These are phyloP conservation scores for Vaccinium corymbosum DNA, from an alignment of 148 eudicot species.

Conservation along the genomic window DNA sequence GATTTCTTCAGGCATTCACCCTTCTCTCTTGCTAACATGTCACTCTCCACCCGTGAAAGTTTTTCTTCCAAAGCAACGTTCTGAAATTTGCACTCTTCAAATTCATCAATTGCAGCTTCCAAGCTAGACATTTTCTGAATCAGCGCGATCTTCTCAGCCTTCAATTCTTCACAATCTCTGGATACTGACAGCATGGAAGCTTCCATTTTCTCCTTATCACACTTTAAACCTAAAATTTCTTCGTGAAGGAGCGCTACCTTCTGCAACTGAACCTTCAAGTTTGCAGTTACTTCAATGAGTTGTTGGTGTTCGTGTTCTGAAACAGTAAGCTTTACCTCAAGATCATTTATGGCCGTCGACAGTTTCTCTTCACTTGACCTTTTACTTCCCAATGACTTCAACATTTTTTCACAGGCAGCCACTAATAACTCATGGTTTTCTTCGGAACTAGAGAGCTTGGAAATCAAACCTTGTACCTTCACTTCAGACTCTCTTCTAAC, in stretches of 20 bases:
- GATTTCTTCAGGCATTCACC: constrained; percentile 40
- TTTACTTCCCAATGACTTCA: constrained; percentile 34
- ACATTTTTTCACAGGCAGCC: constrained; percentile 52
- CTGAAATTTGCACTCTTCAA: constrained; percentile 54
- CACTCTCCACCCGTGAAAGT: constrained; percentile 53
- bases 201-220: constrained; percentile 51
- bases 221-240: constrained; percentile 48
- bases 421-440: constrained; percentile 43
- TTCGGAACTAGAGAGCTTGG: constrained; percentile 42
- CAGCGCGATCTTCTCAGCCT: constrained; percentile 47
- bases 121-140: constrained; percentile 44
- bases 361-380: constrained; percentile 55
- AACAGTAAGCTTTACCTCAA: constrained; percentile 61
- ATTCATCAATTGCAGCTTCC: constrained; percentile 47
- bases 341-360: constrained; percentile 37
- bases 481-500: constrained; percentile 45
- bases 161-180: constrained; percentile 47
- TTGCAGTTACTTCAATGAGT: constrained; percentile 53
- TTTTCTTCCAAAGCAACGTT: constrained; percentile 57
- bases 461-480: constrained; percentile 44
- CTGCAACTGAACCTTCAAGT: constrained; percentile 59
- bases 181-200: constrained; percentile 39
- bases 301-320: constrained; percentile 61
- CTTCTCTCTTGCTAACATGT: constrained; percentile 54
- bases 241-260: constrained; percentile 49